Percentiles rank a stretch among this genome's conserved stretches.
These are phyloP conservation scores for Pseudogymnoascus sp. DNA, from an alignment of 2,329 filamentous ascomycete species.

Conservation along the genomic window DNA sequence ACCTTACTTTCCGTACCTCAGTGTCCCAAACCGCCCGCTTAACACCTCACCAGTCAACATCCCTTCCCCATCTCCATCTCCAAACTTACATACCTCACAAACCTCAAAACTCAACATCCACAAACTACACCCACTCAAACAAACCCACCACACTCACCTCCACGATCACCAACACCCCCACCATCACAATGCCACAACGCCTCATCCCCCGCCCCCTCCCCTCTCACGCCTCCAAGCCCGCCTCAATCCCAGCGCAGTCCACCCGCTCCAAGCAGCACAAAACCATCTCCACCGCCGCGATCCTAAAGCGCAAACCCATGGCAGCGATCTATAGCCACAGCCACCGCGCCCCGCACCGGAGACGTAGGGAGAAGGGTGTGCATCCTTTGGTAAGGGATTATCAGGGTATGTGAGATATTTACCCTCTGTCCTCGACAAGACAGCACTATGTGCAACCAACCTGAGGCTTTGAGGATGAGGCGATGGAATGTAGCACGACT, in stretches of 20 bases:
- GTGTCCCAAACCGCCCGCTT: neutral
- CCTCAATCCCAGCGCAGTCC: too few species aligned
- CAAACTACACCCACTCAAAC: too few species aligned
- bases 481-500: neutral
- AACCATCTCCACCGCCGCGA: neutral
- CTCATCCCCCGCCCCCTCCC: neutral
- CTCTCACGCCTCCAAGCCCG: neutral
- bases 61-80: neutral
- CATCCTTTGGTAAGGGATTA: neutral
- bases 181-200: neutral
- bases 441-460: too few species aligned
- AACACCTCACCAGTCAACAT: neutral
- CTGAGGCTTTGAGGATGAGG: neutral
- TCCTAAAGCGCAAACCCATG: neutral
- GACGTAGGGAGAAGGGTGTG: neutral
- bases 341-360: neutral
- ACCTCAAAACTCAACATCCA: neutral
- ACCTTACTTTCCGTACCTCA: neutral
- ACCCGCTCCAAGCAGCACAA: neutral
- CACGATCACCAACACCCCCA: neutral
- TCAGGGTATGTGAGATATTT: too few species aligned
- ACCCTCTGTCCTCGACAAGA: too few species aligned
- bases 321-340: neutral
- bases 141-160: neutral
- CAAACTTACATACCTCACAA: too few species aligned